phyloP scores from a whole-genome alignment of 306 rosid species.

The Senna siamea region DNA sequence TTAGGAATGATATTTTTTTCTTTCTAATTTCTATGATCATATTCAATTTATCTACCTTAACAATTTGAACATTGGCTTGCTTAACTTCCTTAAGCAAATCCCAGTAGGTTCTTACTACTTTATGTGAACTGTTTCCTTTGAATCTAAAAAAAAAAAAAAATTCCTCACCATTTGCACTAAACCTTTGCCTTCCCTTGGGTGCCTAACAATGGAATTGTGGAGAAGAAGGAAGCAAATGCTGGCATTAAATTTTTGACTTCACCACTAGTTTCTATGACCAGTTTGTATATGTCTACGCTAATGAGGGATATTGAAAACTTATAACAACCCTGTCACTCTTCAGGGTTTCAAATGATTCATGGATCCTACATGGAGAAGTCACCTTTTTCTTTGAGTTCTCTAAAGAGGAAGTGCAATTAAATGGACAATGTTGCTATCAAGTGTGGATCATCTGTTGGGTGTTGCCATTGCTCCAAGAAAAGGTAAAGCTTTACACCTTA shows the following conservation, averaged over 20 bases:
- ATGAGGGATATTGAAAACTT: slow-evolving; percentile 53
- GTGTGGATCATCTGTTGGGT: slow-evolving; percentile 56
- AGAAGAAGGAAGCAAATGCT: slow-evolving; percentile 42
- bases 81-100: no score
- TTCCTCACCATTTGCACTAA: slow-evolving; percentile 17
- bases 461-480: slow-evolving; percentile 81
- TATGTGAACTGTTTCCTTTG: no score
- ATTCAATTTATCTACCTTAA: no score
- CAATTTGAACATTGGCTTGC: no score
- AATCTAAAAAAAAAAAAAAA: no score
- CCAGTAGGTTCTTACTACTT: no score
- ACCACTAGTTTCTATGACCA: slow-evolving; percentile 51
- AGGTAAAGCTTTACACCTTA: slow-evolving; percentile 25
- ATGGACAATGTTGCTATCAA: slow-evolving; percentile 46
- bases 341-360: slow-evolving; percentile 66
- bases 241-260: slow-evolving; percentile 47
- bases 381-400: slow-evolving; percentile 56
- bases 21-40: no score
- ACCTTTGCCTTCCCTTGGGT: no score
- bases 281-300: slow-evolving; percentile 59
- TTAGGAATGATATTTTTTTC: no score
- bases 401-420: slow-evolving; percentile 70
- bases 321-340: slow-evolving; percentile 51
- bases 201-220: no score
- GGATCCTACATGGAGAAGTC: slow-evolving; percentile 57